Evolutionary conservation across 2,329 filamentous ascomycete species (phyloP).

Genomic region (Fonsecaea monophora): DNA sequence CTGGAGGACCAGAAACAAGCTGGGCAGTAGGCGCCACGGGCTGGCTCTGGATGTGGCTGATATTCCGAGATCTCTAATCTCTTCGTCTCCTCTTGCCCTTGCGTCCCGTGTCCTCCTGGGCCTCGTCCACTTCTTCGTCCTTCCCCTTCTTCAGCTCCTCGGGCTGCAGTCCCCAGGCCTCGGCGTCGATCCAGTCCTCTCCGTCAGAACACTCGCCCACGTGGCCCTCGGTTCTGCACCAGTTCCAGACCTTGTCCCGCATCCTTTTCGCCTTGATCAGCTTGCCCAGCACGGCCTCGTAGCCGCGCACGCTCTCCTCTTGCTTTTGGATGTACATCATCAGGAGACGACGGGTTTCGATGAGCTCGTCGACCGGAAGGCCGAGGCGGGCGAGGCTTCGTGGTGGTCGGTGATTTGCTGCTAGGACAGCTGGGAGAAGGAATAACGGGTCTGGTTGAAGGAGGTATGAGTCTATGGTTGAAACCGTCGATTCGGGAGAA

Average conservation of each 20-base stretch:
- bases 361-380: conserved; percentile 64
- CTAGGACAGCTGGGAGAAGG: conserved; percentile 55
- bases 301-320: conserved; percentile 66
- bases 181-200: conserved; percentile 71
- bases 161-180: conserved; percentile 63
- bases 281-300: conserved; percentile 62
- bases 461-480: conserved; percentile 50
- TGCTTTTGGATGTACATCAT: conserved; percentile 70
- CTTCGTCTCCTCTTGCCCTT: conserved; percentile 37
- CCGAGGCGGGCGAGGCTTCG: conserved; percentile 59
- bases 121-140: conserved; percentile 62
- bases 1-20: background rate
- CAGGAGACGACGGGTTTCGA: conserved; percentile 66
- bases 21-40: background rate
- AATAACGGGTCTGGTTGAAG: conserved; percentile 62
- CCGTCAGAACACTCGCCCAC: conserved; percentile 71
- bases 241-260: conserved; percentile 65
- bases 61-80: conserved; percentile 32
- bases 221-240: conserved; percentile 68
- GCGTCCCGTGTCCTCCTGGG: conserved; percentile 43
- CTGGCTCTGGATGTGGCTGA: background rate
- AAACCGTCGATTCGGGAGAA: conserved; percentile 44
- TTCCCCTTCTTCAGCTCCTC: conserved; percentile 66
- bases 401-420: conserved; percentile 64
- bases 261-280: conserved; percentile 65